These are phyloP conservation scores for Melampsora americana DNA, from an alignment of 1,284 basidiomycete species.

Conservation along the genomic window DNA sequence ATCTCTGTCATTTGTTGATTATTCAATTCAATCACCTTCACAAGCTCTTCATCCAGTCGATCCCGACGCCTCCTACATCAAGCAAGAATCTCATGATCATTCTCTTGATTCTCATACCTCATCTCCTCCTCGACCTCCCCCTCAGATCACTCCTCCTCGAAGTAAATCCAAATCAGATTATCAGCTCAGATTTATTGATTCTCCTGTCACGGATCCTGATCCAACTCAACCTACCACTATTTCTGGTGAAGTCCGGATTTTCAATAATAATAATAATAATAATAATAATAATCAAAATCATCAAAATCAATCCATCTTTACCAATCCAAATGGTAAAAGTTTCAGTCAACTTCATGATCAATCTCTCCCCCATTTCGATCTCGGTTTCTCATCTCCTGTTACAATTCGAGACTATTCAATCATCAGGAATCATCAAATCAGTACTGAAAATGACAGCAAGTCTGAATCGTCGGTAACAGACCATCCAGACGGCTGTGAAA, in stretches of 20 bases:
- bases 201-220: neutral
- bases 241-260: conserved; percentile 20
- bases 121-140: neutral
- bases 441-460: too few species aligned
- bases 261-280: neutral
- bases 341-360: conserved; percentile 16
- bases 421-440: neutral
- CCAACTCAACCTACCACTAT: neutral
- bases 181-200: conserved; percentile 18
- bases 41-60: neutral
- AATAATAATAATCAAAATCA: too few species aligned
- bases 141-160: conserved; percentile 6
- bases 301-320: conserved; percentile 14
- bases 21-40: neutral
- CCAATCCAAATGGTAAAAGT: conserved; percentile 19
- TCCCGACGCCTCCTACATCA: neutral
- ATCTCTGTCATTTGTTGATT: neutral
- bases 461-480: too few species aligned
- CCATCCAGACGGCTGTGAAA: too few species aligned
- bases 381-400: conserved; percentile 27
- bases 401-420: conserved; percentile 6
- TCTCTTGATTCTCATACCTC: neutral
- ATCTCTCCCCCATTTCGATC: conserved; percentile 14
- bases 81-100: neutral
- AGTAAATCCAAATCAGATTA: conserved; percentile 5